Percentiles rank a stretch among this genome's conserved stretches.
phyloP scores from a whole-genome alignment of 2,329 filamentous ascomycete species.

The Ambrosiella beaveri region DNA sequence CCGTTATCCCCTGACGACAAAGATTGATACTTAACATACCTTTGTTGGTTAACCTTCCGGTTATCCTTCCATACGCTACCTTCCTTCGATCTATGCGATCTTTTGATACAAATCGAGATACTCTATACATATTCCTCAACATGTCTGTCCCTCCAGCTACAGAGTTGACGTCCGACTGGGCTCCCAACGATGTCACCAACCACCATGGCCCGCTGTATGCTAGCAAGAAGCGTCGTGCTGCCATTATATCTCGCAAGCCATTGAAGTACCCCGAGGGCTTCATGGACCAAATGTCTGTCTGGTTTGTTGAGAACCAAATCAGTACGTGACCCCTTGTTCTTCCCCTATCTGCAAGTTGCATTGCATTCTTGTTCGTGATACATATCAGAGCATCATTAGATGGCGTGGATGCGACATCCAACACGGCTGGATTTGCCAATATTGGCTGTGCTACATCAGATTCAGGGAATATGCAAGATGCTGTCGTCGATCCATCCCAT shows the following conservation, averaged over 20 bases:
- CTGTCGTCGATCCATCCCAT: not conserved
- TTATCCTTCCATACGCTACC: no score
- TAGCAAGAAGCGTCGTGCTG: slow-evolving; percentile 11
- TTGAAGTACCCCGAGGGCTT: slow-evolving; percentile 11
- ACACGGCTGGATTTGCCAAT: not conserved
- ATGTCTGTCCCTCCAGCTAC: slow-evolving; percentile 7
- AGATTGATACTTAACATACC: no score
- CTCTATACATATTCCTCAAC: not conserved
- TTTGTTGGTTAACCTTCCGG: no score
- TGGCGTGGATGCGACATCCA: no score
- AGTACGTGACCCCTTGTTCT: slow-evolving; percentile 34
- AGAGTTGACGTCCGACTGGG: slow-evolving; percentile 12
- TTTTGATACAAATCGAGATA: not conserved
- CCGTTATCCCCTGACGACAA: no score
- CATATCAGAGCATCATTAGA: no score
- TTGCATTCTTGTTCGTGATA: no score
- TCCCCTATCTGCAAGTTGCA: no score
- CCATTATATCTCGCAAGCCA: slow-evolving; percentile 12
- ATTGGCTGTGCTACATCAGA: not conserved
- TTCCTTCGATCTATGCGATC: not conserved
- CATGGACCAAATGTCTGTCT: slow-evolving; percentile 40
- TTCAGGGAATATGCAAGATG: not conserved
- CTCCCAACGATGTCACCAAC: slow-evolving; percentile 12
- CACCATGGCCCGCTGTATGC: slow-evolving; percentile 12
- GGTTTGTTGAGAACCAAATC: slow-evolving; percentile 65